Base-by-base conservation (phyloP, 495 filamentous ascomycete genomes). In the Trichoderma asperelloides region DNA sequence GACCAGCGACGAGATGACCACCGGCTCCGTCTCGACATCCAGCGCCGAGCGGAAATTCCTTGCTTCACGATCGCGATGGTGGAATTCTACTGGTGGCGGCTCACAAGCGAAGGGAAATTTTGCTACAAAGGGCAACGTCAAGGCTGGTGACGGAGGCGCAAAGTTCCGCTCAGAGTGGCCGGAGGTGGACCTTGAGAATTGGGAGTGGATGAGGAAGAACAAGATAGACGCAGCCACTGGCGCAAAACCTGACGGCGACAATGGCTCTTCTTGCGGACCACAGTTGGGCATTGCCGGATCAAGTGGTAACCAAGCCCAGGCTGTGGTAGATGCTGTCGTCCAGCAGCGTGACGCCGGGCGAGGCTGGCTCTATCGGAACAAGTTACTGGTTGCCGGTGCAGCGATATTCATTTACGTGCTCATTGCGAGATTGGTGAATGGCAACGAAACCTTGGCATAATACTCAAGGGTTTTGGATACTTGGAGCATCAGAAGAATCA, bases 1-100 rank as follows among this genome's bases (percentile, higher is more conserved):
- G 95, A 98, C 94, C 3, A 91, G 89, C 68, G 94, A 98, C 73
- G 95, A 98, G 79, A 97, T 98, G 93, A 98, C 95, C 1, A 98
- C 96, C 1, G 95, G 95, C 4, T 91, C 88, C 49, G 86, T 98
- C n/a, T 87, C 87, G 41, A 91, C 88, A 8, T 86, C 86, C 9
- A 89, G 93, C 49, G 77, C 83, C 16, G 93, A 98, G 79, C 86
- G 95, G 40, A 88, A 87, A 74, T 84, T 88, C 69, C 86, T 90
- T 27, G 93, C 95, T 1, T 85, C 84, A 12, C 84, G 91, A 64
- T 91, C 90, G 3, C 79, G 91, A 57, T 98, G 95, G 95, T 98
- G 95, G 95, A 98, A 98, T 76, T 89, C 86, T 33, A 98, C 95
- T 1, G 96, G 94, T 25, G 96, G 95, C 43, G 95, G 95, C n/a